Conservation (phyloP, 2,329 filamentous ascomycete species). For the Diaporthe longicolla region DNA sequence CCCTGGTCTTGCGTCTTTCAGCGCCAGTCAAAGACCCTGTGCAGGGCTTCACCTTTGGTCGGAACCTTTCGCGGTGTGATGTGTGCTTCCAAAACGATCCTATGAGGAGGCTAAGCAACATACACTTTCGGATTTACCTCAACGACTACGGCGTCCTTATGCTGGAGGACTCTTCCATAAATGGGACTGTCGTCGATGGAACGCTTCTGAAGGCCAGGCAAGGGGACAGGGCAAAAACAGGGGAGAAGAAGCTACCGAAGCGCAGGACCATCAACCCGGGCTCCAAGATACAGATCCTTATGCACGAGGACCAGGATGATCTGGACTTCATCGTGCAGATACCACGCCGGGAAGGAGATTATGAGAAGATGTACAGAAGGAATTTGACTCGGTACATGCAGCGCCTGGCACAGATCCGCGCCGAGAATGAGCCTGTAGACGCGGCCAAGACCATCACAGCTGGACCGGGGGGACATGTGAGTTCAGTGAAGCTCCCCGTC, state of each 20-base stretch:
- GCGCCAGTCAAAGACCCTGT: constrained; percentile 76
- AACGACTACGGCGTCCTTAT: constrained; percentile 90
- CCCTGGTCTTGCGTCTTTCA: constrained; percentile 86
- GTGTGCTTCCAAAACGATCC: constrained; percentile 77
- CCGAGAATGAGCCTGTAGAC: constrained; percentile 43
- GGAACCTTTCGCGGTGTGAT: constrained; percentile 81
- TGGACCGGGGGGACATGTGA: constrained; percentile 63
- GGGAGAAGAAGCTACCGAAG: constrained; percentile 16
- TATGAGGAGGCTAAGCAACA: constrained; percentile 85
- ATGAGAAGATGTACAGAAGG: constrained; percentile 74
- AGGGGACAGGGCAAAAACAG: constrained; percentile 54
- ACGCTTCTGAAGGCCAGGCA: constrained; percentile 68
- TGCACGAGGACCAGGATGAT: constrained; percentile 67
- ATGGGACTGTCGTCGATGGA: constrained; percentile 90
- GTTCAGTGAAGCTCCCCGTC: constrained; percentile 43
- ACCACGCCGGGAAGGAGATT: constrained; percentile 78
- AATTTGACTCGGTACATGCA: constrained; percentile 79
- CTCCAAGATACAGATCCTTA: constrained; percentile 78
- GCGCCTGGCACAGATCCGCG: constrained; percentile 51
- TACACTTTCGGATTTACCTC: constrained; percentile 95
- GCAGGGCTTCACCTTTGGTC: constrained; percentile 88
- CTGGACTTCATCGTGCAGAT: constrained; percentile 89
- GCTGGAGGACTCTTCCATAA: constrained; percentile 95
- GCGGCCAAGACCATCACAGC: constrained; percentile 62
- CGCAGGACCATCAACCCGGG: constrained; percentile 78